phyloP scores from a whole-genome alignment of 1,139 yeast genomes.

The Yamadazyma siamensis region DNA sequence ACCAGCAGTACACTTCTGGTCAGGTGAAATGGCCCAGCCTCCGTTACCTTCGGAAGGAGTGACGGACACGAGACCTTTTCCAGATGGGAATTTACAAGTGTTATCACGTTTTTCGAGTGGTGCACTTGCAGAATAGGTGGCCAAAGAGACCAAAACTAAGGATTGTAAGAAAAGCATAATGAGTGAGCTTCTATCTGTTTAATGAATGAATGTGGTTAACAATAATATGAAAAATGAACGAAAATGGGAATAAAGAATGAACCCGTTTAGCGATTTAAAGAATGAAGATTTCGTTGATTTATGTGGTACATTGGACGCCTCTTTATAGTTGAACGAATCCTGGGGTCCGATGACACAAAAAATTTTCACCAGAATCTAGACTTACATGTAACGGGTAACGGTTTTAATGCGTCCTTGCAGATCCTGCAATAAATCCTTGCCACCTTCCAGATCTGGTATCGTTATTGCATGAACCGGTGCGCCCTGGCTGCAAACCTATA shows the following conservation, averaged over 20 bases:
- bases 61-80: constrained; percentile 64
- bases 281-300: too few species aligned
- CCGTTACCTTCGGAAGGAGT: constrained; percentile 57
- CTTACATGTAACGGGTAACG: too few species aligned
- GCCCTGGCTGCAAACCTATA: too few species aligned
- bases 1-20: constrained; percentile 70
- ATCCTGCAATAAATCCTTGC: too few species aligned
- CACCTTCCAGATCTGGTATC: too few species aligned
- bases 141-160: constrained; percentile 16
- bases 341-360: too few species aligned
- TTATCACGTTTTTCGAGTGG: constrained; percentile 26
- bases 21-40: constrained; percentile 89
- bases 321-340: too few species aligned
- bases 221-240: constrained; percentile 6
- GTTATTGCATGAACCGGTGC: too few species aligned
- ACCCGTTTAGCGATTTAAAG: not conserved
- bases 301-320: too few species aligned
- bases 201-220: constrained; percentile 2
- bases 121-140: constrained; percentile 26
- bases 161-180: constrained; percentile 19
- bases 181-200: constrained; percentile 5
- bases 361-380: too few species aligned
- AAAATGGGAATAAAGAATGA: constrained; percentile 2
- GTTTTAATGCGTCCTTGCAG: too few species aligned
- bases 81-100: constrained; percentile 66